Conservation (phyloP, 495 filamentous ascomycete species). For the Clohesyomyces aquaticus region DNA sequence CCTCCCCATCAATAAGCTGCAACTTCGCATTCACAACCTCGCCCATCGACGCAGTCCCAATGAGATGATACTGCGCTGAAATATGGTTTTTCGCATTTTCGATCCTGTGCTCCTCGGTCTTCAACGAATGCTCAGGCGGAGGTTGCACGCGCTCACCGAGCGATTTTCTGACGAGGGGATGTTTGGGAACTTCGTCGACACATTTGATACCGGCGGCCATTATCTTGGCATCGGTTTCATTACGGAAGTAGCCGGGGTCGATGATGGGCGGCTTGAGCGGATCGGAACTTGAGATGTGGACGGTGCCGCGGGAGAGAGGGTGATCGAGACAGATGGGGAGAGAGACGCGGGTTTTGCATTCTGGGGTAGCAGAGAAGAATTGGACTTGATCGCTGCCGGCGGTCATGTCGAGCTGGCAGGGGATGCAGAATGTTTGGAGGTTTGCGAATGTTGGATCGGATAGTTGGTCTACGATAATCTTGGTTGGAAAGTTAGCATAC, state of each 20-base stretch:
- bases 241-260: conserved; percentile 58
- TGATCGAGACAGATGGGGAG: conserved; percentile 41
- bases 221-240: conserved; percentile 11
- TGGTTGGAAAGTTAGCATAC: background rate
- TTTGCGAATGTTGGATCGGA: conserved; percentile 7
- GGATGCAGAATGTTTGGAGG: conserved; percentile 12
- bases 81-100: conserved; percentile 39
- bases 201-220: conserved; percentile 14
- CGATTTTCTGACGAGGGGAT: conserved; percentile 33
- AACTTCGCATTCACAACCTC: conserved; percentile 28
- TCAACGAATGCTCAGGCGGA: conserved; percentile 18
- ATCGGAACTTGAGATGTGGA: conserved; percentile 59
- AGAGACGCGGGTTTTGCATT: conserved; percentile 36
- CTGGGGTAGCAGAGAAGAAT: conserved; percentile 9
- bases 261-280: conserved; percentile 58
- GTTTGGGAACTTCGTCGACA: conserved; percentile 39
- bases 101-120: conserved; percentile 36
- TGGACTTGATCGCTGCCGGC: conserved; percentile 31
- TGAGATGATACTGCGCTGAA: conserved; percentile 22
- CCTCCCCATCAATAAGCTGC: background rate
- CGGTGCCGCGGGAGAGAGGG: conserved; percentile 54
- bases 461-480: conserved; percentile 5
- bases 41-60: conserved; percentile 6
- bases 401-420: conserved; percentile 23
- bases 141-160: conserved; percentile 36